Evolutionary conservation across 352 stramenopile species (phyloP), one percentile per base, ranked within the genome.

Genomic region (Aphanomyces astaci): DNA sequence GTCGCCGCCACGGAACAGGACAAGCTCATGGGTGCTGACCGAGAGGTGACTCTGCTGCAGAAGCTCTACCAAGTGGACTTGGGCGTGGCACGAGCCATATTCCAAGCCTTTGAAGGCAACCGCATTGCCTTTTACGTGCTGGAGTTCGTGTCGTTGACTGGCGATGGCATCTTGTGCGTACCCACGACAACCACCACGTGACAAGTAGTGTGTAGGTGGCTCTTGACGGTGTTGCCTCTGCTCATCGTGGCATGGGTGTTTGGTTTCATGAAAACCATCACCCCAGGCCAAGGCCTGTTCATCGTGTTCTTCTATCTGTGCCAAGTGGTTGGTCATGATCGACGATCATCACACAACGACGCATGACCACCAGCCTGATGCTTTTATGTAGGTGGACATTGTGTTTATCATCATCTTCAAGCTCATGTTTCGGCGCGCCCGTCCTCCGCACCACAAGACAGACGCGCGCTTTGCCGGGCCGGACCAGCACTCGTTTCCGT

Each of bases 401-500:
- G 74, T 93, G 27, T 79, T 74, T 51, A 93, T 93, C 67, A 84
- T 92, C 72, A 63, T 93, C 55, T 76, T 93, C 39, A 93, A 93
- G 73, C 53, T 87, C 27, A 53, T 87, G 40, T 92, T 92, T 71
- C 85, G 84, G 57, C 85, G 85, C 56, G 69, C 79, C 15, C 77
- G 85, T 1, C 85, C 85, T 27, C 85, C 85, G 19, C 86, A 92
- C 64, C 85, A 93, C 72, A 60, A 80, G 49, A 78, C 73, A 40
- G 83, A 93, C 60, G 71, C 78, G 36, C 81, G 85, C 49, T 93
- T 93, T 59, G 82, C 91, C 48, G 85, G 85, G 0, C 83, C 85
- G 0, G 85, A 93, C 72, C 79, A 93, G 75, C 85, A 92, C 67
- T 93, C 85, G 71, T 93, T 93, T 73, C 85, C 85, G 10, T 93